A percentile compares a stretch with the other conserved stretches of the same genome.
Conservation (phyloP, 2,329 filamentous ascomycete species). For the Tolypocladium ophioglossoides region DNA sequence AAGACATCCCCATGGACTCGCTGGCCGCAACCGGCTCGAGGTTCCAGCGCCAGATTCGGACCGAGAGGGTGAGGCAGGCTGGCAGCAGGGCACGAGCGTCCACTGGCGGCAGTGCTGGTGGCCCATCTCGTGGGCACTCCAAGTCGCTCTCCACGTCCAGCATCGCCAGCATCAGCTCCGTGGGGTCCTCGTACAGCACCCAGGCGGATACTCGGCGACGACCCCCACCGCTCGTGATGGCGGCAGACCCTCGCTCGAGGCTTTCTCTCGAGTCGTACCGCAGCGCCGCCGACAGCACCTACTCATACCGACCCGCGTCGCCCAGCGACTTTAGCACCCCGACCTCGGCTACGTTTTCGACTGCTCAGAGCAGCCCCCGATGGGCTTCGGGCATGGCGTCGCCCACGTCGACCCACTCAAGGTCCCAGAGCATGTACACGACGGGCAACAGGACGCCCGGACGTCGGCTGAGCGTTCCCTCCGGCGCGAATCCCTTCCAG, state of each 20-base stretch:
- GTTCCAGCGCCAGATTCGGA: conserved; percentile 85
- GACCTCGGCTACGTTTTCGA: conserved; percentile 73
- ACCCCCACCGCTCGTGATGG: conserved; percentile 76
- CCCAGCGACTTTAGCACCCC: conserved; percentile 72
- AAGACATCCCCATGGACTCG: conserved; percentile 90
- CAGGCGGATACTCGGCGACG: conserved; percentile 58
- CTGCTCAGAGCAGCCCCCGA: conserved; percentile 64
- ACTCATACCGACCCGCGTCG: conserved; percentile 53
- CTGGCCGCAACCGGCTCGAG: conserved; percentile 85
- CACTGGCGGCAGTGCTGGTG: conserved; percentile 62
- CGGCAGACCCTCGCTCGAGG: conserved; percentile 56
- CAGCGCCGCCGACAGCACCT: conserved; percentile 52
- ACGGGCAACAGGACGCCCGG: conserved; percentile 54
- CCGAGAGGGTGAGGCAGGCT: conserved; percentile 68
- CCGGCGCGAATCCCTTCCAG: conserved; percentile 63
- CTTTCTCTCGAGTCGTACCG: conserved; percentile 60
- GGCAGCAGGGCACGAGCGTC: conserved; percentile 64
- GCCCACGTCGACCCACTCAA: conserved; percentile 58
- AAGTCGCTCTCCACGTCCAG: conserved; percentile 82
- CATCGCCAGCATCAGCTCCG: conserved; percentile 63
- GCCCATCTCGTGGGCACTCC: conserved; percentile 67
- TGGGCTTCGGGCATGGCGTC: conserved; percentile 61
- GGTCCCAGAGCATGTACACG: conserved; percentile 61
- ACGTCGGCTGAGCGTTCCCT: conserved; percentile 74
- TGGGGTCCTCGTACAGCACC: conserved; percentile 54